A percentile compares a stretch with the other conserved stretches of the same genome.
phyloP scores from a whole-genome alignment of 805 yeast species.

The Zygosaccharomyces lentus region DNA sequence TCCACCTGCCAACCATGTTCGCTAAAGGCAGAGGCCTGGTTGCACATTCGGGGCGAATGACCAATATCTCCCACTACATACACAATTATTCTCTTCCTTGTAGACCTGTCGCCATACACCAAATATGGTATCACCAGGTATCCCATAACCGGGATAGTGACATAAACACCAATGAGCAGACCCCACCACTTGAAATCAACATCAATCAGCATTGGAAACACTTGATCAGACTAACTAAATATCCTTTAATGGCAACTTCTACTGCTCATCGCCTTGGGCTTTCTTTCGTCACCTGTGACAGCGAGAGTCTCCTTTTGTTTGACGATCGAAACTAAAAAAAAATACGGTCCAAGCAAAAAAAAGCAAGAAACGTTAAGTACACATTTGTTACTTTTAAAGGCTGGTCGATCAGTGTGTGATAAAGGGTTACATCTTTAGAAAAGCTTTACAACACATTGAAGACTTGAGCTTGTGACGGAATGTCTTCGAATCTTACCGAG shows the following conservation, averaged over 20 bases:
- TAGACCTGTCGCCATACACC: conserved; percentile 33
- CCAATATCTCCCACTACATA: conserved; percentile 91
- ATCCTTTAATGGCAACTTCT: background rate
- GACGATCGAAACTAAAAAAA: background rate
- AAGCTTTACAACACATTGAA: background rate
- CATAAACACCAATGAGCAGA: conserved; percentile 42
- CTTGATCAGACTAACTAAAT: background rate
- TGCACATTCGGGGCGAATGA: conserved; percentile 90
- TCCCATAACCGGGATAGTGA: conserved; percentile 36
- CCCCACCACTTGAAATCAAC: conserved; percentile 14
- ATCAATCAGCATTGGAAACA: conserved; percentile 7
- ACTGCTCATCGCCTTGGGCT: background rate
- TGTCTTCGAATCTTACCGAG: conserved; percentile 65
- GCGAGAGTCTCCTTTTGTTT: background rate
- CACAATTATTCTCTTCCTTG: conserved; percentile 57
- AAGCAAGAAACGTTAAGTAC: background rate
- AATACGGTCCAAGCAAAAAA: background rate
- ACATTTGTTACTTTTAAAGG: background rate
- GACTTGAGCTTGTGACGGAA: background rate
- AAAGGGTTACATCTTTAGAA: background rate
- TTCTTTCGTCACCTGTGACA: background rate
- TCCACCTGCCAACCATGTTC: conserved; percentile 66
- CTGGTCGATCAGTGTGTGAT: background rate
- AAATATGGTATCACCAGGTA: conserved; percentile 37
- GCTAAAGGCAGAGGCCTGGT: conserved; percentile 81